Base-by-base conservation (phyloP, 371 early-diverging fungal species). In the Mucor mucedo region DNA sequence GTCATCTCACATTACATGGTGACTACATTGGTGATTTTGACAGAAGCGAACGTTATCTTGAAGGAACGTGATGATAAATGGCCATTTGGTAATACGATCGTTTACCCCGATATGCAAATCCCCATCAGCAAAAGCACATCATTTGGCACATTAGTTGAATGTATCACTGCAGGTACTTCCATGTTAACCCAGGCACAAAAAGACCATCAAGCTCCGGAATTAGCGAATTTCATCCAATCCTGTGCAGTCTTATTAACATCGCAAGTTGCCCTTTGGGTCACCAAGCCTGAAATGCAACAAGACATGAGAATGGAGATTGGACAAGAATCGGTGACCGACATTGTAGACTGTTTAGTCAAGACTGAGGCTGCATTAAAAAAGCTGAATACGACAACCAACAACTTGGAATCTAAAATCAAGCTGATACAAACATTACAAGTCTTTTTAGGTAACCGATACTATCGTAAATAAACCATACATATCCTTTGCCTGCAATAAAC, bases 71-170 rank as follows among this genome's bases (percentile, higher is more conserved):
- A 69, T 38, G 42, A 16, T 4, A 70, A 67, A 40, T 75, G 77
- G 77, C 75, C 72, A 5, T 79, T 72, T 66, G 76, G 75, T 0
- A 76, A 76, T 38, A 61, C 72, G 1, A 76, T 79, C 9, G 41
- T 79, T 5, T 55, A 53, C 16, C 77, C 76, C 14, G 68, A 70
- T 38, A 52, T 68, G 35, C 70, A 70, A 2, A 58, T 60, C 3
- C 29, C 56, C 4, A 27, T 52, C 0, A 58, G 59, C 2, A 68
- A 68, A 11, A 14, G 60, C 4, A 61, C 69, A 2, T 72, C 77
- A 0, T 71, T 79, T 69, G 80, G 75, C 32, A 73, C 74, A 5
- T 38, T 76, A 40, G 60, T 69, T n/a, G 73, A 76, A 57, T 71
- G 66, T n/a, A 74, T 70, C 29, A 68, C 62, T 40, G 58, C 70